Conservation (phyloP, 805 yeast species). For the Metschnikowia henanensis region DNA sequence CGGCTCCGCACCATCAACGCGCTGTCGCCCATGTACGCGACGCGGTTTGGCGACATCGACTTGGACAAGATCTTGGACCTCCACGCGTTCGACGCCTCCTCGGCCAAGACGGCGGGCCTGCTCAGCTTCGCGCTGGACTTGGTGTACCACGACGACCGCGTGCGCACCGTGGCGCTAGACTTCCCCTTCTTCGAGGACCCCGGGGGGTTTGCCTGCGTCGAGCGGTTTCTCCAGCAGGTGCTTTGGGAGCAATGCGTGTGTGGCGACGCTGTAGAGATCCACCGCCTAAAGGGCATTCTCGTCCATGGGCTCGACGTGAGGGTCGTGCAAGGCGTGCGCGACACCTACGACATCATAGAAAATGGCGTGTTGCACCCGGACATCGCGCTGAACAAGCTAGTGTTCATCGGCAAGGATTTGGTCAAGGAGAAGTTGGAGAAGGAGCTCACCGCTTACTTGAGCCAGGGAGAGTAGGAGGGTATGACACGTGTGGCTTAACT, state of each 20-base stretch:
- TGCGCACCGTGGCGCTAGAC: constrained; percentile 39
- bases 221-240: constrained; percentile 63
- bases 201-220: constrained; percentile 47
- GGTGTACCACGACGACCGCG: constrained; percentile 40
- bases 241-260: constrained; percentile 67
- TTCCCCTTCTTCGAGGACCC: constrained; percentile 41
- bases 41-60: constrained; percentile 76
- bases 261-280: constrained; percentile 59
- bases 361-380: constrained; percentile 38
- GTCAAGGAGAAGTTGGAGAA: constrained; percentile 30
- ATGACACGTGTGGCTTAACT: too few species aligned
- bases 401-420: constrained; percentile 73
- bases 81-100: constrained; percentile 64
- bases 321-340: constrained; percentile 90
- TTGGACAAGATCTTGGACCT: constrained; percentile 68
- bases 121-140: constrained; percentile 14
- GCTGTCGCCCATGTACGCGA: constrained; percentile 62
- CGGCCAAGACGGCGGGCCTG: constrained; percentile 20
- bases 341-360: constrained; percentile 79
- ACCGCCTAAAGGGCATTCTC: constrained; percentile 78
- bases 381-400: constrained; percentile 53
- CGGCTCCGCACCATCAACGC: constrained; percentile 60
- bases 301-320: constrained; percentile 42
- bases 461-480: too few species aligned
- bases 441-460: constrained; percentile 26